These are phyloP conservation scores for Euphorbia corollata DNA, from an alignment of 441 rosid genomes.

Conservation along the genomic window DNA sequence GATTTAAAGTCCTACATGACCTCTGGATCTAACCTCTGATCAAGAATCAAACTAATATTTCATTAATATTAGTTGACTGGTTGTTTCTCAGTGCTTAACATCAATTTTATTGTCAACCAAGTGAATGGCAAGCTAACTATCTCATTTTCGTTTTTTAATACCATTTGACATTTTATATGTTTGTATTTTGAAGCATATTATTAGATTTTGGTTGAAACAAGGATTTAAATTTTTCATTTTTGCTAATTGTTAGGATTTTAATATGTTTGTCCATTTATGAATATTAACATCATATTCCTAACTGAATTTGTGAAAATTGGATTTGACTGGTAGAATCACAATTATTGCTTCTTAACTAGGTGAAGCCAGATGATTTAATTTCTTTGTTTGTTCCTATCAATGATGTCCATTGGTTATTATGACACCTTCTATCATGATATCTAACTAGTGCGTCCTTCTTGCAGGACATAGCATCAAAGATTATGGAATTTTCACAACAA, in stretches of 20 bases:
- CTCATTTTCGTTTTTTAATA: neutral
- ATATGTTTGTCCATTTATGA: neutral
- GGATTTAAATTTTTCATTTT: too few species aligned
- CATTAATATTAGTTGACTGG: neutral
- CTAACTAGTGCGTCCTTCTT: slow-evolving; percentile 6
- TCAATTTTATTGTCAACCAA: neutral
- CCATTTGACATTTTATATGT: neutral
- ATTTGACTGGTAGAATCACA: neutral
- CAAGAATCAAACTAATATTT: neutral
- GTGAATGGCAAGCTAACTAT: neutral
- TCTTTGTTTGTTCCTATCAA: neutral
- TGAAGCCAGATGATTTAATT: slow-evolving; percentile 1
- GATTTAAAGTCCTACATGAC: neutral
- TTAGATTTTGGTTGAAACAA: neutral
- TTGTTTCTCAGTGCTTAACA: neutral
- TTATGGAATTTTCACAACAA: slow-evolving; percentile 70
- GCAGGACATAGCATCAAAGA: slow-evolving; percentile 77
- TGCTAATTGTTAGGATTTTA: neutral
- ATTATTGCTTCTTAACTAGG: neutral
- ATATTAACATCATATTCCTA: neutral
- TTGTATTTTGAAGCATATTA: neutral
- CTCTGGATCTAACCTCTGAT: neutral
- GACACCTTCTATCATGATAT: neutral
- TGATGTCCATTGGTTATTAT: neutral
- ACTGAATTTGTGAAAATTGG: neutral